Conservation (phyloP, 2,329 filamentous ascomycete species). For the Colletotrichum camelliae region DNA sequence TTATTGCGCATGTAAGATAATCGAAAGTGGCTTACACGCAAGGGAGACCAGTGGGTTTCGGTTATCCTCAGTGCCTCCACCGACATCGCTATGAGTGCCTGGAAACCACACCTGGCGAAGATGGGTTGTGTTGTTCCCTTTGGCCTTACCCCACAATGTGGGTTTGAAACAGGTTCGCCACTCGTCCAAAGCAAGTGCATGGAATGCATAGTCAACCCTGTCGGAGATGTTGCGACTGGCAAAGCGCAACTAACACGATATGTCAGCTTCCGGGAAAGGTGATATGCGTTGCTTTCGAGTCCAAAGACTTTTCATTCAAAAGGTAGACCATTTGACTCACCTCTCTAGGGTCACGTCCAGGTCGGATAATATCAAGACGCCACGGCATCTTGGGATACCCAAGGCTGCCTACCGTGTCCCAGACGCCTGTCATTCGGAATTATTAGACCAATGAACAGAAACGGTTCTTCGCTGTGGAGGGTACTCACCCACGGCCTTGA, state of each 20-base stretch:
- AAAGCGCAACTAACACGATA: neutral
- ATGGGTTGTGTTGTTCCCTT: conserved; percentile 13
- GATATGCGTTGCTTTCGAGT: neutral
- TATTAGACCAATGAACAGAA: accelerated
- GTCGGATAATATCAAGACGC: neutral
- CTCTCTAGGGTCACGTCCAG: conserved; percentile 3
- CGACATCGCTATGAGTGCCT: conserved; percentile 65
- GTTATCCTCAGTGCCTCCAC: conserved; percentile 54
- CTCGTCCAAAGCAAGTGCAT: conserved; percentile 60
- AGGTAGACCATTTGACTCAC: neutral
- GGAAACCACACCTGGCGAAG: conserved; percentile 54
- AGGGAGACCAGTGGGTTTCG: conserved; percentile 27
- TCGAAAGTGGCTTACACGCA: too few species aligned
- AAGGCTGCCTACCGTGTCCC: conserved; percentile 54
- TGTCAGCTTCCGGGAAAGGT: neutral
- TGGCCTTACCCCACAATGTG: conserved; percentile 30
- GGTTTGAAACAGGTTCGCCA: conserved; percentile 39
- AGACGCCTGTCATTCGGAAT: conserved; percentile 42
- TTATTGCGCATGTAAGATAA: too few species aligned
- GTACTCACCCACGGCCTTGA: conserved; percentile 14
- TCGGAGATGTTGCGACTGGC: conserved; percentile 22
- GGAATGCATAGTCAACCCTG: conserved; percentile 57
- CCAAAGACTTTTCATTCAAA: neutral
- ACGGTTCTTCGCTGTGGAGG: neutral
- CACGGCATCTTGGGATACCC: conserved; percentile 30